Evolutionary conservation across 805 yeast species (phyloP), one percentile per base, ranked within the genome.

Genomic region (Yarrowia sp.): DNA sequence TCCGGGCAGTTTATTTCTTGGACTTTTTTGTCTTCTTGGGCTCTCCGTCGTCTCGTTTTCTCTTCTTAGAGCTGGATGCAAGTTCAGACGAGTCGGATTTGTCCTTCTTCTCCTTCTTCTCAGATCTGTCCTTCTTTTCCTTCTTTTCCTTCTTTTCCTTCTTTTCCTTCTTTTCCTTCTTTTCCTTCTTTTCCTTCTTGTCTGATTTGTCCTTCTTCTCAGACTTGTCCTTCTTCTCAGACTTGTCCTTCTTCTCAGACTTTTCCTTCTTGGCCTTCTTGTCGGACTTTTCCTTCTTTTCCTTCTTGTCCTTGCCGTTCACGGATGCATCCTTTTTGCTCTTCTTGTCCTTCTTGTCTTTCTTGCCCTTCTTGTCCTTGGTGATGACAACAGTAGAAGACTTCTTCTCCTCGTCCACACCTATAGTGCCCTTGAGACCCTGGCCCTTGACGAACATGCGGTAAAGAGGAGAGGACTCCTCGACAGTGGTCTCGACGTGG

Each of bases 401-500:
- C 51, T 44, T 44, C 7, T 21, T 31, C 12, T 41, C 32, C 62
- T 22, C 13, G 3, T 32, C 64, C 61, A 19, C 61, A 24, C 61
- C 68, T 12, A 74, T 65, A 7, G 96, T 88, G 0, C 97, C 98
- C 39, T 81, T 80, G 62, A 93, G 74, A 0, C 94, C 87, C 66
- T 88, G 93, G 0, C 98, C 99, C 66, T 82, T 81, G 1, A 91
- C 96, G 77, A 93, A 93, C 89, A 87, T 84, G 64, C 83, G 76
- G 69, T 93, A 94, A 62, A 94, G 75, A 0, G 96, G 96, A 5
- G 94, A 86, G 32, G 76, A 77, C 1, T 79, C 75, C 68, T 80
- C 80, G 2, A 83, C 75, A 5, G 70, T 46, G 8, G 67, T 56
- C 81, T 75, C 33, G 77, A 80, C 51, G 74, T 73, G 6, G 79